A percentile compares a stretch with the other conserved stretches of the same genome.
Evolutionary conservation across 2,329 filamentous ascomycete genomes (phyloP).

Genomic region (Fusarium tjaetaba): DNA sequence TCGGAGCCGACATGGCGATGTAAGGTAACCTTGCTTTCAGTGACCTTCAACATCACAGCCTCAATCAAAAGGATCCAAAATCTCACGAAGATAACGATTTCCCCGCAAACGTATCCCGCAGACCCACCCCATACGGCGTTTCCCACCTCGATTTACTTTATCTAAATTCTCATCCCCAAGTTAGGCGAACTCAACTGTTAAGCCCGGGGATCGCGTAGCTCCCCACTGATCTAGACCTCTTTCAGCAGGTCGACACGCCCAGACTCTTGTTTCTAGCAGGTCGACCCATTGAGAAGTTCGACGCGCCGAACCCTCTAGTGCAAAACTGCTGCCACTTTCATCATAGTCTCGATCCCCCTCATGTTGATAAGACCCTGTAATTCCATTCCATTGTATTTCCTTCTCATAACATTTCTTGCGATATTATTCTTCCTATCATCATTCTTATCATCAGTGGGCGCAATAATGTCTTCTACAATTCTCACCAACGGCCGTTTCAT

Average conservation of each 20-base stretch:
- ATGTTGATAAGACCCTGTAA: neutral
- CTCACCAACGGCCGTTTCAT: constrained; percentile 1
- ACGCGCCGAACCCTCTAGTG: neutral
- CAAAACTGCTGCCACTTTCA: neutral
- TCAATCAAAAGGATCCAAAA: neutral
- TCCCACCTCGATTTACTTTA: neutral
- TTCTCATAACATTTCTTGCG: neutral
- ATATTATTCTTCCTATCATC: fast-evolving
- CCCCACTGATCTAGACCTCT: fast-evolving
- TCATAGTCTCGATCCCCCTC: neutral
- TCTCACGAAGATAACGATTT: fast-evolving
- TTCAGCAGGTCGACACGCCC: neutral
- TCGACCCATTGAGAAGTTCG: neutral
- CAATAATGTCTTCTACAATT: neutral
- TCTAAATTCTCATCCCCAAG: neutral
- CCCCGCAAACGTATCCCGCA: neutral
- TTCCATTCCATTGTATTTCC: neutral
- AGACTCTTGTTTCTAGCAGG: neutral
- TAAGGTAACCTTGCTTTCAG: neutral
- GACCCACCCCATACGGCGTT: fast-evolving
- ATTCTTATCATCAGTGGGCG: neutral
- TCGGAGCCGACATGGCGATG: neutral
- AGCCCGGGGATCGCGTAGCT: neutral
- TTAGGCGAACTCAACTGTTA: neutral
- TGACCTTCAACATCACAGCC: neutral